Evolutionary conservation across 2,329 filamentous ascomycete species (phyloP), one percentile per base, ranked within the genome.

Genomic region (Raffaelea albimanens): DNA sequence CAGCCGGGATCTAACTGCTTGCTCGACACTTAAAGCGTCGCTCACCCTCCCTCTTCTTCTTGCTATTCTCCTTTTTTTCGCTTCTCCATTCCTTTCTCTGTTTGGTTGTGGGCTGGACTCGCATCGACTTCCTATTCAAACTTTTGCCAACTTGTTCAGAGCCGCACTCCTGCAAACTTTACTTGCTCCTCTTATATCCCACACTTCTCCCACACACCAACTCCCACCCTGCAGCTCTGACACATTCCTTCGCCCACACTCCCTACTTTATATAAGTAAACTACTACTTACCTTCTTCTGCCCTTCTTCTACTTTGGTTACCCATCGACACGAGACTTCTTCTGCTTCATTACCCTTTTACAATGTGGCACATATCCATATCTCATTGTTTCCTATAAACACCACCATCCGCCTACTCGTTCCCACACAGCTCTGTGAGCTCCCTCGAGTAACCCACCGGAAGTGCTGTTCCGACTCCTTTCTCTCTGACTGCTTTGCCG

Each of bases 81-180:
- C 25, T 40, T 41, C 31, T 10, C 31, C 31, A 10, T 39, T 31
- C 41, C 38, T 36, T 19, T 20, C 42, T 44, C 8, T 42, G 36
- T 40, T 43, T 43, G 16, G 19, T 43, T 34, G 52, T 52, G 52
- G 47, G 52, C 50, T 50, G 52, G 52, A 33, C 50, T 53, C 49
- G 48, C 52, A 33, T 53, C 40, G 34, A 49, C 11, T 3, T 50
- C 40, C 38, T 38, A 20, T 44, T 40, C 40, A 23, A 23, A 29
- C 13, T 41, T 21, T n/a, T 19, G 21, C 9, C 29, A 33, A 18
- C 25, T 39, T 47, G 19, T 40, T 13, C 34, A 34, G 19, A 39
- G 14, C 19, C n/a, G 4, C 20, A 8, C 11, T 20, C 9, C 33
- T n/a, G n/a, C n/a, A n/a, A n/a, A 18, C 18, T n/a, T 31, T 29